Evolutionary conservation across 208 protist species (phyloP), one percentile per base, ranked within the genome.

Genomic region (Wallacemonas sp.): DNA sequence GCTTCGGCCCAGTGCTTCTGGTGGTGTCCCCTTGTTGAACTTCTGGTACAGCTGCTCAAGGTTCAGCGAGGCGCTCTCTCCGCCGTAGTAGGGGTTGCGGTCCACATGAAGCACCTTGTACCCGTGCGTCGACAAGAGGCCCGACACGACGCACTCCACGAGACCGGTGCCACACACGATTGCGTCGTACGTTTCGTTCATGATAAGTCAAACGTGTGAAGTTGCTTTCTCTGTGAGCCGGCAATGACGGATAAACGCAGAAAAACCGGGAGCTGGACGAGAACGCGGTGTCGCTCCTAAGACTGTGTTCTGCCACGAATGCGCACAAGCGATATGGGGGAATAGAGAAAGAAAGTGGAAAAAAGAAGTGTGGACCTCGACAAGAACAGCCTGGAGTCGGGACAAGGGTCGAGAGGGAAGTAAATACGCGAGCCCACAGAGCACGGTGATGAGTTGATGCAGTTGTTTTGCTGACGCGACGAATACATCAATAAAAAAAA

Each of bases 61-160:
- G 77, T 99, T 99, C 3, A 99, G 81, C 9, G 98, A 99, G 13
- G 99, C 99, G 73, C 83, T 97, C 63, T 99, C 98, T 37, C 97
- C 98, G 68, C 99, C 99, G 78, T 99, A 99, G 87, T 99, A 99
- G 19, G 93, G 71, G 81, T 99, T 99, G 66, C 98, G 91, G 78
- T 99, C 99, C 74, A 99, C 96, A 66, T 99, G 98, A 26, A 99
- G 87, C 8, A 99, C 98, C 76, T 99, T 99, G 73, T 99, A 98
- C 21, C 98, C 97, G 37, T 92, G 78, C 9, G 98, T 98, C 0
- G 99, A 91, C 9, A 98, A 83, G 17, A 97, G 60, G 41, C 97
- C 95, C 38, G 83, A 94, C 38, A 99, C 81, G 34, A 99, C 94
- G 82, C 98, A 99, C 83, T 99, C 98, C 50, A 98, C 99, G n/a